These are phyloP conservation scores for Spencermartinsiella europaea DNA, from an alignment of 805 yeast species.

Conservation along the genomic window DNA sequence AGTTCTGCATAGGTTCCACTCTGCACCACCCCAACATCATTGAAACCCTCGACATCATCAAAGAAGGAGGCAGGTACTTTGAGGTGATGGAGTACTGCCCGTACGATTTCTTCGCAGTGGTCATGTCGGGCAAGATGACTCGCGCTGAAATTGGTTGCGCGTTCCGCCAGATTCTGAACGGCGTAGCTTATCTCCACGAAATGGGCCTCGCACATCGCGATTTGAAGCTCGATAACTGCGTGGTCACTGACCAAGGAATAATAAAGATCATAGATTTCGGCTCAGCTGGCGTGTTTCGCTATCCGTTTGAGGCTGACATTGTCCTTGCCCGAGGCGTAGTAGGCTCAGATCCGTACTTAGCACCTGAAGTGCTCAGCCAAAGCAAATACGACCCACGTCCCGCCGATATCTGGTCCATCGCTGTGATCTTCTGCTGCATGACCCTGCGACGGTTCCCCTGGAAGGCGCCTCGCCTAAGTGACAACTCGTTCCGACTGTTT, in stretches of 20 bases:
- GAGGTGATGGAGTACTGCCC: conserved; percentile 93
- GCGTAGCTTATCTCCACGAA: conserved; percentile 69
- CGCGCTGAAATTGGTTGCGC: conserved; percentile 70
- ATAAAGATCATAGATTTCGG: conserved; percentile 92
- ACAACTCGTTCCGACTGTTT: conserved; percentile 70
- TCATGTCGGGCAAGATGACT: conserved; percentile 81
- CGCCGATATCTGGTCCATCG: conserved; percentile 91
- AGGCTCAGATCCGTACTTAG: conserved; percentile 93
- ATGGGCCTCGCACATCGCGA: conserved; percentile 92
- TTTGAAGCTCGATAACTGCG: conserved; percentile 88
- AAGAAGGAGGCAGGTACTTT: conserved; percentile 56
- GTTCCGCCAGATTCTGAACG: conserved; percentile 72
- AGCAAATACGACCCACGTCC: conserved; percentile 74
- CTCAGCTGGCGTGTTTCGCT: conserved; percentile 76
- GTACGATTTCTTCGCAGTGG: conserved; percentile 85
- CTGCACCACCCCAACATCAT: conserved; percentile 75
- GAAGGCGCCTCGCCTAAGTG: conserved; percentile 81
- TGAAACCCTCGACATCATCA: conserved; percentile 72
- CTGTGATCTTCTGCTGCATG: conserved; percentile 90
- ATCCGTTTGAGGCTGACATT: conserved; percentile 51
- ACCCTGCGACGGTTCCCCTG: conserved; percentile 84
- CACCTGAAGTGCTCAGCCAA: conserved; percentile 76
- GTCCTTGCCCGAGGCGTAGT: conserved; percentile 78
- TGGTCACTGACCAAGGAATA: conserved; percentile 67
- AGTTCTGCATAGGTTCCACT: conserved; percentile 74